Conservation (phyloP, 495 filamentous ascomycete genomes). For the Cercophora newfieldiana region DNA sequence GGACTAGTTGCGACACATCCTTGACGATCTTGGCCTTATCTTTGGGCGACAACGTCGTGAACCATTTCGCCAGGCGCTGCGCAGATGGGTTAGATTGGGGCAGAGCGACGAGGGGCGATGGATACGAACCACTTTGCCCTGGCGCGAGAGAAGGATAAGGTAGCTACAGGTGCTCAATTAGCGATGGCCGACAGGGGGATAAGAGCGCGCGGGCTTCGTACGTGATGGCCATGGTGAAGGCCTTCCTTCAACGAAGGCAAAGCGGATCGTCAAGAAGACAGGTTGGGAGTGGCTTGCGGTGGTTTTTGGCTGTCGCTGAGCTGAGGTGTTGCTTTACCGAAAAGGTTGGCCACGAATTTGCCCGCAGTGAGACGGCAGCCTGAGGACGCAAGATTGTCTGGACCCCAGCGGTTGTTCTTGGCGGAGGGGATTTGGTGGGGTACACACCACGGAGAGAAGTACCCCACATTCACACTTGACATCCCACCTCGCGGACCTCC, state of each 20-base stretch:
- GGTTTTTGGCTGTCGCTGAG: slow-evolving; percentile 3
- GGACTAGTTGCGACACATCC: slow-evolving; percentile 96
- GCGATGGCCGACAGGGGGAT: neutral
- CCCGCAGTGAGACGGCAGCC: slow-evolving; percentile 8
- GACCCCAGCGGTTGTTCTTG: neutral
- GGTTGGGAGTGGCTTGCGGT: slow-evolving; percentile 22
- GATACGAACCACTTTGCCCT: slow-evolving; percentile 92
- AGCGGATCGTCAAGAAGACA: neutral
- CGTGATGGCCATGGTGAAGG: slow-evolving; percentile 51
- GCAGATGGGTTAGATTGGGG: slow-evolving; percentile 28
- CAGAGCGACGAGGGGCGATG: slow-evolving; percentile 41
- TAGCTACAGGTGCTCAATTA: slow-evolving; percentile 61
- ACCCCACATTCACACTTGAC: slow-evolving; percentile 7
- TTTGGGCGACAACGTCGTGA: slow-evolving; percentile 95
- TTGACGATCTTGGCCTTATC: slow-evolving; percentile 99
- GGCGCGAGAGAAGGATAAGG: slow-evolving; percentile 92
- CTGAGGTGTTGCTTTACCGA: neutral
- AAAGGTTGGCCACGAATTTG: slow-evolving; percentile 22
- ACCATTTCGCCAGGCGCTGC: slow-evolving; percentile 98
- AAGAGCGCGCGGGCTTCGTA: slow-evolving; percentile 25
- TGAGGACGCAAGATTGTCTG: slow-evolving; percentile 8
- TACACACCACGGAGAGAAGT: neutral
- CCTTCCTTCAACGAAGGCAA: slow-evolving; percentile 31
- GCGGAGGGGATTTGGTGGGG: slow-evolving; percentile 7
- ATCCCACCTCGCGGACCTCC: neutral